Evolutionary conservation across 352 stramenopile genomes (phyloP).

Genomic region (Phytophthora pistaciae): DNA sequence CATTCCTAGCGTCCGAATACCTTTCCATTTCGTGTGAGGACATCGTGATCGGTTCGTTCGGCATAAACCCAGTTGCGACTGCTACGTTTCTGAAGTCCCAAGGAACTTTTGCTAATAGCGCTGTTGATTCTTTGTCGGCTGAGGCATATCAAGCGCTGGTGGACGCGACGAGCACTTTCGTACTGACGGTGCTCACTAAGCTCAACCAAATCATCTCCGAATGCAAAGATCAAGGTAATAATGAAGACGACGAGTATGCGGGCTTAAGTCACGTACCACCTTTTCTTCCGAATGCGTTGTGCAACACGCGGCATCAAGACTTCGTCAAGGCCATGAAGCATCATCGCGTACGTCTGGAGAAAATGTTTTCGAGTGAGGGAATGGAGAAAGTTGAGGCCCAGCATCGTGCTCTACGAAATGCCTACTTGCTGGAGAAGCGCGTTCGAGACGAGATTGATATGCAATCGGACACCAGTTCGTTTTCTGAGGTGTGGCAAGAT

Average conservation of each 20-base stretch:
- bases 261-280: constrained; percentile 8
- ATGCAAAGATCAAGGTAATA: not conserved
- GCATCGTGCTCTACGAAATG: constrained; percentile 31
- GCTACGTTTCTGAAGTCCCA: constrained; percentile 34
- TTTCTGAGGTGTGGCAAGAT: constrained; percentile 26
- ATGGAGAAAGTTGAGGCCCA: constrained; percentile 33
- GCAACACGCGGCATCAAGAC: constrained; percentile 35
- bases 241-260: not conserved
- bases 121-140: constrained; percentile 17
- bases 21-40: constrained; percentile 36
- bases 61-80: constrained; percentile 18
- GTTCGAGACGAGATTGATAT: constrained; percentile 26
- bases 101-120: constrained; percentile 17
- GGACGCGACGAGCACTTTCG: constrained; percentile 27
- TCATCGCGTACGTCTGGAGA: constrained; percentile 22
- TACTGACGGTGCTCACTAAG: constrained; percentile 29
- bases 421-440: constrained; percentile 28
- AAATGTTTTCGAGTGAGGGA: constrained; percentile 22
- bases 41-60: constrained; percentile 34
- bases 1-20: constrained; percentile 27
- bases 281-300: constrained; percentile 25
- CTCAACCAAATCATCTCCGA: constrained; percentile 26
- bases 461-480: constrained; percentile 16
- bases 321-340: constrained; percentile 28
- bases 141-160: constrained; percentile 19